Evolutionary conservation across 2,329 filamentous ascomycete species (phyloP), one percentile per base, ranked within the genome.

Genomic region (Fusarium buxicola): DNA sequence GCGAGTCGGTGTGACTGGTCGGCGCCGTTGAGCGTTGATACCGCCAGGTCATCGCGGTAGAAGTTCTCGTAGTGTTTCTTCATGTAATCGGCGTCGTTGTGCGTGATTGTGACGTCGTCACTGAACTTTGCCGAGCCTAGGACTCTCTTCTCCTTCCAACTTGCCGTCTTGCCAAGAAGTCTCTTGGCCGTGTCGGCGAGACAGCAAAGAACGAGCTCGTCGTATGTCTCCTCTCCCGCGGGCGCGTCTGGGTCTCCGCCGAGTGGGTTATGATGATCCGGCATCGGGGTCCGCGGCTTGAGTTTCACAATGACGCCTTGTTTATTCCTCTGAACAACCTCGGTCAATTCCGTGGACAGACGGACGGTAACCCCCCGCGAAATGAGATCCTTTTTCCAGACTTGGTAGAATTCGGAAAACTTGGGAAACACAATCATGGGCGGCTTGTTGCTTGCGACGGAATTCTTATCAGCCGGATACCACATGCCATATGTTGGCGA

Each of bases 11-110:
- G 49, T 5, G 59, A 39, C 21, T 63, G 60, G 5, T 63, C 60
- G 0, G 39, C 50, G 0, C 60, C 60, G 2, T 63, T 63, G 11
- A 63, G 8, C 5, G 46, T 63, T 2, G 60, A 34, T 2, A 63
- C 59, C 1, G 60, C 60, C 11, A 63, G n/a, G 3, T 63, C 60
- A 0, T 63, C 59, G 0, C 60, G 45, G 8, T 63, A 63, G 31
- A 63, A 63, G 7, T 63, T 63, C 3, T 63, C 60, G 25, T 63
- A 63, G 7, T 63, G 59, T 11, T 63, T 63, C 45, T 56, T 63
- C 60, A 63, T 63, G 7, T 63, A 63, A 0, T 63, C 59, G 0
- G 60, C 24, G 7, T 63, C 60, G 11, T 55, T 63, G n/a, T 63
- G 60, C 1, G 60, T 63, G 2, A 63, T 63, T 0, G 60, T 63